A percentile compares a stretch with the other conserved stretches of the same genome.
phyloP scores from a whole-genome alignment of 2,329 filamentous ascomycete species.

The Mollisiaceae sp. region DNA sequence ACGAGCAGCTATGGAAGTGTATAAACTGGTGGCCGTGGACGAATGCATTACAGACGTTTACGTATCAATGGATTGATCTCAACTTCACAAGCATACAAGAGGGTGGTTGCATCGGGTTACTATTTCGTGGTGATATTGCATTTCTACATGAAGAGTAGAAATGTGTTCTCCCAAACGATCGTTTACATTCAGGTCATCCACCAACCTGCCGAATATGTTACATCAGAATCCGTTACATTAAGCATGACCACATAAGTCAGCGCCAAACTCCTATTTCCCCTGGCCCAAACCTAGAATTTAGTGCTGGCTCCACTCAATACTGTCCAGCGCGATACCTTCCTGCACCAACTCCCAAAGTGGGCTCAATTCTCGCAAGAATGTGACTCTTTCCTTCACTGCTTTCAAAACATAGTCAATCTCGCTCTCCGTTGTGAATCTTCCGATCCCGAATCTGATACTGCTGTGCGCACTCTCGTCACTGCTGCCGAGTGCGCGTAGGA shows the following conservation, averaged over 20 bases:
- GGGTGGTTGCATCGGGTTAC: background rate
- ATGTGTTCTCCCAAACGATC: conserved; percentile 22
- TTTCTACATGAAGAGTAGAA: conserved; percentile 13
- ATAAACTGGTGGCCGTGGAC: conserved; percentile 11
- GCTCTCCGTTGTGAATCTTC: conserved; percentile 90
- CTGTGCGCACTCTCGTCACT: conserved; percentile 98
- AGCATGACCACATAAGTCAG: conserved; percentile 13
- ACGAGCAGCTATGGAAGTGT: conserved; percentile 5
- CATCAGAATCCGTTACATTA: conserved; percentile 16
- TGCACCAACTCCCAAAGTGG: conserved; percentile 98
- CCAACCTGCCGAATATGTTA: conserved; percentile 21
- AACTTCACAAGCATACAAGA: conserved; percentile 20
- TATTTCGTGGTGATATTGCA: background rate
- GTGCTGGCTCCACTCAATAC: conserved; percentile 98
- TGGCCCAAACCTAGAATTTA: conserved; percentile 48
- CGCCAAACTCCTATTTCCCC: conserved; percentile 16
- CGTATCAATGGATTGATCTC: conserved; percentile 31
- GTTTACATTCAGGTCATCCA: conserved; percentile 24
- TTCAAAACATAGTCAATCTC: conserved; percentile 98
- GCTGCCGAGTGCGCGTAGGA: conserved; percentile 90
- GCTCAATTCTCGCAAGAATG: conserved; percentile 91
- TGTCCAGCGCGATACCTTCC: conserved; percentile 93
- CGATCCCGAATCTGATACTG: conserved; percentile 97
- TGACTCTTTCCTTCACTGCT: conserved; percentile 88
- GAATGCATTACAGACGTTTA: conserved; percentile 30